These are phyloP conservation scores for Penicillium taxi DNA, from an alignment of 495 filamentous ascomycete species.

Conservation along the genomic window DNA sequence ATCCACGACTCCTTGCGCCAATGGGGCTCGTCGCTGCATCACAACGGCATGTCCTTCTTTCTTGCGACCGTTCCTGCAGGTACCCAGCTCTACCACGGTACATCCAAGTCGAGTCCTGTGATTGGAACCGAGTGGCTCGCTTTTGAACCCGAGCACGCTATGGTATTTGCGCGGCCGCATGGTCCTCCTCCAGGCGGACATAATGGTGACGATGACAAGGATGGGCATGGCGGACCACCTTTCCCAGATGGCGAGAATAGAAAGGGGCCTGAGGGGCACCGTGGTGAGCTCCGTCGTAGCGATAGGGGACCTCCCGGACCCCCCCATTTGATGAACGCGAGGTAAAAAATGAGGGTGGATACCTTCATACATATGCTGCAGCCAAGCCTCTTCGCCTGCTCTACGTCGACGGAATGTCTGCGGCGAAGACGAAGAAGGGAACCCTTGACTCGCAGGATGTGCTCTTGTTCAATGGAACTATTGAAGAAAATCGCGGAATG, in stretches of 20 bases:
- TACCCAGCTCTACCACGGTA: slow-evolving; percentile 58
- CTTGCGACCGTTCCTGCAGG: slow-evolving; percentile 49
- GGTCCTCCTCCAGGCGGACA: background rate
- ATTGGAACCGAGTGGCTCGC: slow-evolving; percentile 58
- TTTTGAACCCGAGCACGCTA: slow-evolving; percentile 61
- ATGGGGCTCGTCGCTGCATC: slow-evolving; percentile 60
- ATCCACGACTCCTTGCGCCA: slow-evolving; percentile 60
- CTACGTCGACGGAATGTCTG: slow-evolving; percentile 56
- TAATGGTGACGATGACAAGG: background rate
- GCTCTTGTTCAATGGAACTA: slow-evolving; percentile 33
- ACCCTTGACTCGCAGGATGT: slow-evolving; percentile 55
- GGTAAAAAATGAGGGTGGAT: slow-evolving; percentile 28
- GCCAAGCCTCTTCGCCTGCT: slow-evolving; percentile 44
- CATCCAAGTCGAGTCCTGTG: slow-evolving; percentile 26
- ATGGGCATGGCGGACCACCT: background rate
- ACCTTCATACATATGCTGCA: slow-evolving; percentile 49
- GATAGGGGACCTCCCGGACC: background rate
- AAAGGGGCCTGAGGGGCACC: background rate
- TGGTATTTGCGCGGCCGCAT: slow-evolving; percentile 40
- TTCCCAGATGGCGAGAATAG: background rate
- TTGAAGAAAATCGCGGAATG: slow-evolving; percentile 5
- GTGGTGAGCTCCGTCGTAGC: slow-evolving; percentile 16
- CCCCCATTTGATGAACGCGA: slow-evolving; percentile 2
- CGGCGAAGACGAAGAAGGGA: slow-evolving; percentile 50
- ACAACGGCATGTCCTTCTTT: slow-evolving; percentile 64